Evolutionary conservation across 192 early-diverging fungal species (phyloP), one percentile per base, ranked within the genome.

Genomic region (Coemansia asiatica): DNA sequence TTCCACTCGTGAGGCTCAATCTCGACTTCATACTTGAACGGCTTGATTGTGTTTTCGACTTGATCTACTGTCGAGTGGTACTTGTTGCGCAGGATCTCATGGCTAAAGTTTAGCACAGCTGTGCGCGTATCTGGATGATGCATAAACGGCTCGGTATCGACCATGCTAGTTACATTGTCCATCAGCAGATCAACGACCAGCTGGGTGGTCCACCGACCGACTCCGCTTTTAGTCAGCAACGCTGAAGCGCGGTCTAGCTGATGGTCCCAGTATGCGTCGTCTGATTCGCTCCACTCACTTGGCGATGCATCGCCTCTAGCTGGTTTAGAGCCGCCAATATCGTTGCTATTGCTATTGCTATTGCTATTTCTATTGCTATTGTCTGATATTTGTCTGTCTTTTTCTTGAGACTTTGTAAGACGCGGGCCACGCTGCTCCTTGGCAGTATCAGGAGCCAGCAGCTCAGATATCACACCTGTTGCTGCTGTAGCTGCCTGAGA

Each of bases 11-110:
- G 83, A 25, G 94, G 91, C 21, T 90, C 88, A 35, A 90, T 87
- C 69, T 98, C 96, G 12, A 97, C 92, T 79, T 98, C 96, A 65
- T 94, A 95, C 83, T 98, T 98, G 85, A 92, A 96, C 16, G 95
- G 97, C 77, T 98, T 98, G 78, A 98, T 95, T 2, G 95, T 97
- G 83, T 97, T 98, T 65, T 98, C 97, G 8, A 98, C 97, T 79
- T 97, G 95, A 70, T 97, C 97, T 10, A 94, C 88, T 6, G 95
- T 92, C 4, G 91, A 83, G 36, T 92, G 88, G 83, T 92, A 95
- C 57, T 96, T 95, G 60, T 75, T 84, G 25, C 92, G 87, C 63
- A 98, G 63, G 50, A 97, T 90, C 38, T 94, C 94, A 54, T 88
- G 89, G 35, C 88, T 91, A 67, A 96, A 93, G 49, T 87, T 85